Evolutionary conservation across 163 green algal genomes (phyloP).

Genomic region (Chlamydomonas reinhardtii): DNA sequence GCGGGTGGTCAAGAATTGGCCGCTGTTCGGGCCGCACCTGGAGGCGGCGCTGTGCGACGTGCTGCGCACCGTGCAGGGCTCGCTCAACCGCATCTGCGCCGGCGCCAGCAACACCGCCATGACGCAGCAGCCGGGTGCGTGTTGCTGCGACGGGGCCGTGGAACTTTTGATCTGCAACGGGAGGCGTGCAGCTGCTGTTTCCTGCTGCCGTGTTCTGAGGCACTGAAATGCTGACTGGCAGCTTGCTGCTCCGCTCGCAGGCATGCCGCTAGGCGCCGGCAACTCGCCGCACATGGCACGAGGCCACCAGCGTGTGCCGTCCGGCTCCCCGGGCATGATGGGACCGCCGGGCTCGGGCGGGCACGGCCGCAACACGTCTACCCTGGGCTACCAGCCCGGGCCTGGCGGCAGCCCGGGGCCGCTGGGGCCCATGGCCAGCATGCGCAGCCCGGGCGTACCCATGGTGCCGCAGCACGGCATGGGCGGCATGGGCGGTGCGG

Average conservation of each 20-base stretch:
- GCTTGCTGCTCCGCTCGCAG: too few relatives aligned
- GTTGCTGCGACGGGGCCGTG: too few relatives aligned
- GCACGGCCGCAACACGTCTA: background rate
- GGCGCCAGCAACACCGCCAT: conserved; percentile 12
- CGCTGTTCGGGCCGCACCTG: conserved; percentile 76
- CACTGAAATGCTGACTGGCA: too few relatives aligned
- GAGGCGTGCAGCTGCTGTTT: too few relatives aligned
- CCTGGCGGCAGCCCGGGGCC: too few relatives aligned
- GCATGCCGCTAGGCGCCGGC: too few relatives aligned
- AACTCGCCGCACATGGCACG: too few relatives aligned
- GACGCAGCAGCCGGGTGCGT: conserved; percentile 31
- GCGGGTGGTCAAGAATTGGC: conserved; percentile 84
- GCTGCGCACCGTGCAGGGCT: conserved; percentile 74
- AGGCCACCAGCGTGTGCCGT: too few relatives aligned
- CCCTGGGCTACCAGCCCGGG: background rate
- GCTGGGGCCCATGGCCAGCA: background rate
- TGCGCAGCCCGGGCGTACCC: background rate
- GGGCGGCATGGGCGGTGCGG: background rate
- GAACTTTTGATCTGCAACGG: background rate
- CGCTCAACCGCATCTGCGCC: conserved; percentile 80
- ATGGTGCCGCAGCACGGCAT: background rate
- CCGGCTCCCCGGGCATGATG: too few relatives aligned
- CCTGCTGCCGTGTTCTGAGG: too few relatives aligned
- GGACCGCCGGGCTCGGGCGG: too few relatives aligned
- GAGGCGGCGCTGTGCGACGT: conserved; percentile 78